Percentiles rank a stretch among this genome's conserved stretches.
phyloP scores from a whole-genome alignment of 495 filamentous ascomycete genomes.

The Daldinia decipiens region DNA sequence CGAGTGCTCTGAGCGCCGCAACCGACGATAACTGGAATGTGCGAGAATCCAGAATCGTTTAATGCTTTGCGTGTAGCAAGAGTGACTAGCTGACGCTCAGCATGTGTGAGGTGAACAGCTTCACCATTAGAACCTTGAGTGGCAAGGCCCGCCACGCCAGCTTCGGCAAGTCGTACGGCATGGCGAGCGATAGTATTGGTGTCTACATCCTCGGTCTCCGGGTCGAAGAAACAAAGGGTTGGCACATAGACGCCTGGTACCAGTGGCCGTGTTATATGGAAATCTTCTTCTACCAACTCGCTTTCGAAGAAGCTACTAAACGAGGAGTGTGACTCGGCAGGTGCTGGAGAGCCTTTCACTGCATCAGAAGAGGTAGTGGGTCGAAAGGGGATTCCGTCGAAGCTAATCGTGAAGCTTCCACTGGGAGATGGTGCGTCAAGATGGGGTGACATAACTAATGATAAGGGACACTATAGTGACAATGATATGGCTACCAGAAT shows the following conservation, averaged over 20 bases:
- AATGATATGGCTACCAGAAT: not conserved
- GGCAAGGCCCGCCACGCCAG: slow-evolving; percentile 81
- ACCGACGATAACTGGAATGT: slow-evolving; percentile 87
- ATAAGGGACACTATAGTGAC: not conserved
- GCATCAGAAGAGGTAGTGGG: slow-evolving; percentile 50
- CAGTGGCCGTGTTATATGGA: slow-evolving; percentile 67
- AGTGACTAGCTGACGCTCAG: slow-evolving; percentile 79
- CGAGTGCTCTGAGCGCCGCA: slow-evolving; percentile 86
- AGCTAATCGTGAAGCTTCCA: slow-evolving; percentile 58
- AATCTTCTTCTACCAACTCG: slow-evolving; percentile 52
- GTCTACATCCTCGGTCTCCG: slow-evolving; percentile 81
- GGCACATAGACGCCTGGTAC: slow-evolving; percentile 86
- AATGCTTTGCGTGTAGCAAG: slow-evolving; percentile 81
- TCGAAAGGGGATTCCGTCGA: slow-evolving; percentile 56
- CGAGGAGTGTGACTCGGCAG: slow-evolving; percentile 50
- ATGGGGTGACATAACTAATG: slow-evolving; percentile 59
- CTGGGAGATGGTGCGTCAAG: slow-evolving; percentile 61
- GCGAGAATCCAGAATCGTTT: slow-evolving; percentile 71
- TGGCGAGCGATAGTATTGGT: slow-evolving; percentile 74
- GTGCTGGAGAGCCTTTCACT: slow-evolving; percentile 42
- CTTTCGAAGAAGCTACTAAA: slow-evolving; percentile 57
- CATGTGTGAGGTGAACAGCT: slow-evolving; percentile 81
- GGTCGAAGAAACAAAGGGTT: slow-evolving; percentile 88
- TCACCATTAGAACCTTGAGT: slow-evolving; percentile 94
- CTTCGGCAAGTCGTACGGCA: slow-evolving; percentile 81